These are phyloP conservation scores for Cordyceps tenuipes DNA, from an alignment of 2,329 filamentous ascomycete species.

Conservation along the genomic window DNA sequence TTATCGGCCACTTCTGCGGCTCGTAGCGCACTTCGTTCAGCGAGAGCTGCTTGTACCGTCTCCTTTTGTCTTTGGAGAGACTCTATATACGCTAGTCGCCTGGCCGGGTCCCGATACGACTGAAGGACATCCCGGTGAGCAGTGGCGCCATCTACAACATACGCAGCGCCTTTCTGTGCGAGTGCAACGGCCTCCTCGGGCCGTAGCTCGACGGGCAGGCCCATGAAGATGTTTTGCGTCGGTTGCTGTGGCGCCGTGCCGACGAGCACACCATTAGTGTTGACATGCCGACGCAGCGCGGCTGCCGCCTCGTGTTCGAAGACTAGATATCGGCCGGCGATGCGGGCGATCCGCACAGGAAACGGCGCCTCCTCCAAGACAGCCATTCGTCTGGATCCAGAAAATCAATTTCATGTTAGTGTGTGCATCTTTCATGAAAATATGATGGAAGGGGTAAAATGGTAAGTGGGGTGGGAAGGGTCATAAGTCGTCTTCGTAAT, in stretches of 20 bases:
- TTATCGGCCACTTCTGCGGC: conserved; percentile 22
- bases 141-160: conserved; percentile 69
- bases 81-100: conserved; percentile 56
- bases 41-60: conserved; percentile 31
- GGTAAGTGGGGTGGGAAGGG: conserved; percentile 9
- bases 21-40: conserved; percentile 31
- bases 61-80: conserved; percentile 40
- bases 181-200: conserved; percentile 81
- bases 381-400: conserved; percentile 14
- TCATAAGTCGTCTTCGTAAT: conserved; percentile 40
- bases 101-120: conserved; percentile 42
- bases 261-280: conserved; percentile 77
- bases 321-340: conserved; percentile 75
- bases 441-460: background rate
- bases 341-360: conserved; percentile 69
- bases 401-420: conserved; percentile 2
- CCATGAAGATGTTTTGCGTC: conserved; percentile 90
- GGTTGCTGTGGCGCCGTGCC: conserved; percentile 87
- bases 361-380: conserved; percentile 14
- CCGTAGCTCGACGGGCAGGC: conserved; percentile 80
- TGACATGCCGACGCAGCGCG: conserved; percentile 67
- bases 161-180: conserved; percentile 66
- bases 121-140: conserved; percentile 60
- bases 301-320: conserved; percentile 79
- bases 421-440: background rate